Evolutionary conservation across 2,329 filamentous ascomycete genomes (phyloP), one percentile per base, ranked within the genome.

Genomic region (Colletotrichum tofieldiae): DNA sequence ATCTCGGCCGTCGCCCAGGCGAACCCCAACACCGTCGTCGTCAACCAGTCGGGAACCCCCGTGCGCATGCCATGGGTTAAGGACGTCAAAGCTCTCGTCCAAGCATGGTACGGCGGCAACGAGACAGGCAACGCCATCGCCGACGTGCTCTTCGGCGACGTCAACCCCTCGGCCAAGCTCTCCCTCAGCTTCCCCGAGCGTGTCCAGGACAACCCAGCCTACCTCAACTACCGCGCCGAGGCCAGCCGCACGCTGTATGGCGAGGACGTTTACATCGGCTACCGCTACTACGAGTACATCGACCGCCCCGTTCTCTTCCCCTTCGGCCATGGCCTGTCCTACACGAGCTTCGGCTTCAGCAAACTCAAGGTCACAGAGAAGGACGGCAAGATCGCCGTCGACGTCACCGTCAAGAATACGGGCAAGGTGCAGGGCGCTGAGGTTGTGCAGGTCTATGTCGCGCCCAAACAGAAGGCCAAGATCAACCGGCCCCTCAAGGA

Each of bases 31-130:
- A 90, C 91, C 5, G 88, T 89, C 1, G 88, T 94, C 7, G 89
- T 94, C 5, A 89, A 93, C 76, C 92, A 94, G 76, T 93, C 91
- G 2, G 93, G 92, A 59, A 93, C 92, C 0, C 92, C 92, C 1
- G 86, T 92, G n/a, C 83, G 85, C 20, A 90, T 93, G 89, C 90
- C 90, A 1, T 92, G 90, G 90, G 82, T 86, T 4, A 77, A 83
- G 49, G 82, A 85, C 41, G 87, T 88, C 39, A 78, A 79, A n/a
- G 87, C 89, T 2, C 81, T 94, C 7, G 78, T 93, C 2, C 91
- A 94, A 76, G 92, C 92, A n/a, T 94, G 92, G 92, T 94, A 93
- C 76, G 92, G 92, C 74, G 93, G 93, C 35, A 93, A 94, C 77
- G 92, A 94, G 82, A 90, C 91, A 16, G 93, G 92, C 5, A 93